Conservation (phyloP, 495 filamentous ascomycete genomes). For the Neurospora sp. region DNA sequence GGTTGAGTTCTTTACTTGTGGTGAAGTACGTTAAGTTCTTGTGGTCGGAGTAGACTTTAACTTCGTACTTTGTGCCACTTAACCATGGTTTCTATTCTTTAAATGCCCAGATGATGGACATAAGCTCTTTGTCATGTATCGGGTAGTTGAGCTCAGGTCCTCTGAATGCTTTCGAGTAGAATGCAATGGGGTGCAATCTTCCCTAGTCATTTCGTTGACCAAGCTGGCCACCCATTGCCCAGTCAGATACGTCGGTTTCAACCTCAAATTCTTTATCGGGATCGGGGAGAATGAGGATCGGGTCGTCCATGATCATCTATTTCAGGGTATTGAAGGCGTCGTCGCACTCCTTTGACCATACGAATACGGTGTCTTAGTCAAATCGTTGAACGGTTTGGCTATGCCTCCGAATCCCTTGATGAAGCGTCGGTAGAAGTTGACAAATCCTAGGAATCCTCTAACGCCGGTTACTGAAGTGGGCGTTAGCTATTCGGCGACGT, state of each 20-base stretch:
- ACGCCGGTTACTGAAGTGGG: too few species aligned
- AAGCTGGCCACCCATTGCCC: background rate
- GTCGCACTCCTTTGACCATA: too few species aligned
- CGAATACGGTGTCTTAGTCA: too few species aligned
- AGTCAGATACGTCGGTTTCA: background rate
- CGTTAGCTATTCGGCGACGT: too few species aligned
- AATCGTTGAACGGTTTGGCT: too few species aligned
- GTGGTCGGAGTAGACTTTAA: constrained; percentile 2
- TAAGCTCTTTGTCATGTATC: constrained; percentile 13
- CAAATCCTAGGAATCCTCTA: too few species aligned
- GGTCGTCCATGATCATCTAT: background rate
- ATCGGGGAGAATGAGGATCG: background rate
- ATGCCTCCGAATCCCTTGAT: too few species aligned
- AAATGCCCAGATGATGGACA: constrained; percentile 1
- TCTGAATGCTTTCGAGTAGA: constrained; percentile 6
- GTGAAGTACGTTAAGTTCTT: constrained; percentile 2
- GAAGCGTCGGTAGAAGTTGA: too few species aligned
- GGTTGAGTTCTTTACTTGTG: background rate
- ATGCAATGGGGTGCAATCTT: background rate
- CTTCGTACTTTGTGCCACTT: background rate
- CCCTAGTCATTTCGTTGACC: too few species aligned
- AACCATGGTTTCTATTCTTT: constrained; percentile 2
- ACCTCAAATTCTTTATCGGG: background rate
- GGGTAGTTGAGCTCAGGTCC: constrained; percentile 9
- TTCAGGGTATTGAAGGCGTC: background rate